Evolutionary conservation across 78 protist genomes (phyloP), one percentile per base, ranked within the genome.

Genomic region (Monosiga brevicollis): DNA sequence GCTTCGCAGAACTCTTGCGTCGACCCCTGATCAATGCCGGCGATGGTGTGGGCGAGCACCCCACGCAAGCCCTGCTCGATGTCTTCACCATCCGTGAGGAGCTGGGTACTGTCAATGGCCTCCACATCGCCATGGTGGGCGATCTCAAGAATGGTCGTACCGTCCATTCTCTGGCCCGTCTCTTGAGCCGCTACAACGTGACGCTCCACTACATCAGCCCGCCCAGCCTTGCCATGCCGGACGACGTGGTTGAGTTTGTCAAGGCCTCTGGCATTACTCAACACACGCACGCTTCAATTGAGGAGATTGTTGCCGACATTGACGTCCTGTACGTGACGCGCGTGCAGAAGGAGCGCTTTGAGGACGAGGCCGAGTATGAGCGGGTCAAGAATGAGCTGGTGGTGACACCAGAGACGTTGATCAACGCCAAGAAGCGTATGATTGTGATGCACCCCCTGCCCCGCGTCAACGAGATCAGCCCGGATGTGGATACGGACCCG

Each of bases 41-140:
- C 80, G 97, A 96, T 62, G 98, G 98, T 75, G 39, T 84, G 20
- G 98, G 98, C 71, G 98, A 96, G 86, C 98, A 96, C 87, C 98
- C 98, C 37, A 88, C 97, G 34, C 93, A 78, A 87, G 97, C 97
- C 6, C 89, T 96, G 6, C 89, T 94, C 54, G 98, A 96, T 72
- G 54, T 93, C 24, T 93, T 74, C 88, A 94, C 97, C 11, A 92
- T 96, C 42, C 91, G 95, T 78, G 91, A 88, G 80, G 98, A 95
- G 90, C 89, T 92, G 42, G 98, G 98, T 39, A 91, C 95, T 0
- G 90, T 95, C 78, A 90, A 94, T 86, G 94, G 94, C 39, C 84
- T 91, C 39, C 84, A 79, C 29, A 87, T 96, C 75, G 83, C 96
- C 0, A 34, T 93, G 0, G 81, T 93, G 49, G 98, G 98, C 49